Base-by-base conservation (phyloP, 2,329 filamentous ascomycete species). In the Myriosclerotinia curreyana region DNA sequence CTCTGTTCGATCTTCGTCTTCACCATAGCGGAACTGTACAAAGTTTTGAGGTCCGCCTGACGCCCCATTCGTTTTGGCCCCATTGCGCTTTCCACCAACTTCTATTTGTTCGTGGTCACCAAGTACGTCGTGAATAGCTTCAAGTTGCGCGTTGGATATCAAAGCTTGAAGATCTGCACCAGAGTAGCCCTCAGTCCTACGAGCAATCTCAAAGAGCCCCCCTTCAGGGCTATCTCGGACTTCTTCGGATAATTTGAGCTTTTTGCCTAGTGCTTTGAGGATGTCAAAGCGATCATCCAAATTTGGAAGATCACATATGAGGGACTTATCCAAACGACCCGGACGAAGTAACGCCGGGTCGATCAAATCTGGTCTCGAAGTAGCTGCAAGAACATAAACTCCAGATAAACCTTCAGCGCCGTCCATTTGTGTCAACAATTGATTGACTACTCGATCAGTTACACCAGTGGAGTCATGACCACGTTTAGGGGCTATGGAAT, bases 401-500 rank as follows among this genome's bases (percentile, higher is more conserved):
- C 95, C 95, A 0, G 89, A 92, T 5, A 99, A 79, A 0, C 95
- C 96, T 76, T 99, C 96, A 0, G 95, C 95, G 73, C 95, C 95
- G 73, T 99, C 95, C 95, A 99, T 99, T 76, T 98, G 94, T 0
- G 96, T 99, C 14, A 99, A 83, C 64, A 99, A 86, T 80, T 99
- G 96, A 75, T 99, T 99, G 71, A 99, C 95, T 0, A 99, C 96
- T 46, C 96, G 87, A 76, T 99, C 96, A 0, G 95, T 99, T n/a
- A 99, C 96, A 69, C 96, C 95, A 0, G 95, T 99, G 1, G 90
- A 95, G 75, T 99, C 96, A 74, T 99, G 95, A 0, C 95, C 95
- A 78, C 95, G 86, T 77, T 98, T 99, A 2, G 95, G 95, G 0
- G 96, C 96, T 68, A 99, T 98, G 48, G 91, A 93, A 78, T 99